These are phyloP conservation scores for Fereydounia khargensis DNA, from an alignment of 1,284 basidiomycete species.

Conservation along the genomic window DNA sequence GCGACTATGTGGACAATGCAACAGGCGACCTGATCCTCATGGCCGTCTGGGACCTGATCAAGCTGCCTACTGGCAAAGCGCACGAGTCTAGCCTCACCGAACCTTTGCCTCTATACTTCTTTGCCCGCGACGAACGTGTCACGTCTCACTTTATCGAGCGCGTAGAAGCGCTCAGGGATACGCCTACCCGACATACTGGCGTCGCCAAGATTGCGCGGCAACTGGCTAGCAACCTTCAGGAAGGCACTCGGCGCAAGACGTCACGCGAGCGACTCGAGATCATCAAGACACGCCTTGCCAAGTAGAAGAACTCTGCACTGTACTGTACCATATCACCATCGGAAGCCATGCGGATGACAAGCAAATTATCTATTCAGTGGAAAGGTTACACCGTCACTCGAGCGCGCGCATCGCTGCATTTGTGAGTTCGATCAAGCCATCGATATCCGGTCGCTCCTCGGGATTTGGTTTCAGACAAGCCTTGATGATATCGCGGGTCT, in stretches of 20 bases:
- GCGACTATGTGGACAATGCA: constrained; percentile 52
- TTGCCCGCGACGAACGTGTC: constrained; percentile 46
- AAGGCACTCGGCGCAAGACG: constrained; percentile 21
- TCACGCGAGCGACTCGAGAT: constrained; percentile 21
- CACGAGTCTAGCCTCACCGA: too few relatives aligned
- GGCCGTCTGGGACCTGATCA: constrained; percentile 42
- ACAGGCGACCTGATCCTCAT: constrained; percentile 48
- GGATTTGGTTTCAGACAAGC: constrained; percentile 48
- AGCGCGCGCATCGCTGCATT: constrained; percentile 30
- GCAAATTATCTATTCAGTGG: too few relatives aligned
- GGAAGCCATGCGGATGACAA: too few relatives aligned
- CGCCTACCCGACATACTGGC: too few relatives aligned
- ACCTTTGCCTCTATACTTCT: constrained; percentile 42
- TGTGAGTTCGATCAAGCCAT: constrained; percentile 38
- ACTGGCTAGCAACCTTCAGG: constrained; percentile 12
- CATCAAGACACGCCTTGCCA: too few relatives aligned
- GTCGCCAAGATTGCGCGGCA: constrained; percentile 11
- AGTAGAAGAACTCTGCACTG: too few relatives aligned
- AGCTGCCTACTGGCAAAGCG: constrained; percentile 6
- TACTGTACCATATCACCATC: too few relatives aligned
- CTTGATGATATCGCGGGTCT: constrained; percentile 44
- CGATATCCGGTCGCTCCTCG: constrained; percentile 40
- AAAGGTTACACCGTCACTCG: too few relatives aligned
- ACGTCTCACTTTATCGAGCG: constrained; percentile 15
- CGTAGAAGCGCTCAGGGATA: too few relatives aligned